Base-by-base conservation (phyloP, 345 rosid genomes). In the Clarkia xantiana region DNA sequence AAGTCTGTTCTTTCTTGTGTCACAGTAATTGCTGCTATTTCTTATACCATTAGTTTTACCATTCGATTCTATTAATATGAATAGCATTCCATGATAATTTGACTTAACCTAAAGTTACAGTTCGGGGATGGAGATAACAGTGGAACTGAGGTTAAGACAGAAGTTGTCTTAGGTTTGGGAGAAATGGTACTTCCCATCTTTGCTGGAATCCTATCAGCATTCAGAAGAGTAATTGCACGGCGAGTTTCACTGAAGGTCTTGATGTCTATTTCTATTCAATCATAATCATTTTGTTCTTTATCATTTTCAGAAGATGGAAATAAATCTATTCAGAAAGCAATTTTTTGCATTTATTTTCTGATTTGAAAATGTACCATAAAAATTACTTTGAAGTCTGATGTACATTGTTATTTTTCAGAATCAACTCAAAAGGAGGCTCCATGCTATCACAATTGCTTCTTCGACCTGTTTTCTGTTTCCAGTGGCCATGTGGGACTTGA, bases 401-500 rank as follows among this genome's bases (percentile, higher is more conserved):
- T 50, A 14, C 43, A 42, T 36, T 54, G 14, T 16, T 9, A 57
- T 25, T 8, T 43, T 42, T 51, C 72, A 91, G 98, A 84, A 81
- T 73, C 96, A 82, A 72, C 79, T 77, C 42, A 91, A 84, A 70
- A 81, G 82, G 72, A 71, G 98, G 52, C 89, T 91, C 16, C 79
- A 91, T 73, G 96, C 94, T 11, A 72, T 86, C 66, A 86, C 85
- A 49, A 71, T 91, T 52, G 67, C 94, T 62, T 80, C 93, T 16
- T 93, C 96, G 46, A 76, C 98, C 14, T 86, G 94, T 61, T 81
- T 91, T 57, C 63, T 91, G 54, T 91, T 91, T 76, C 98, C 98
- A 25, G 80, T 81, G 51, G 98, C 96, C 53, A 91, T 91, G 94
- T 91, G 98, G 96, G 90, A 86, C 73, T 74, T 82, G 60, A 76